Base-by-base conservation (phyloP, 139 green algal genomes). In the Chlorella sp. region DNA sequence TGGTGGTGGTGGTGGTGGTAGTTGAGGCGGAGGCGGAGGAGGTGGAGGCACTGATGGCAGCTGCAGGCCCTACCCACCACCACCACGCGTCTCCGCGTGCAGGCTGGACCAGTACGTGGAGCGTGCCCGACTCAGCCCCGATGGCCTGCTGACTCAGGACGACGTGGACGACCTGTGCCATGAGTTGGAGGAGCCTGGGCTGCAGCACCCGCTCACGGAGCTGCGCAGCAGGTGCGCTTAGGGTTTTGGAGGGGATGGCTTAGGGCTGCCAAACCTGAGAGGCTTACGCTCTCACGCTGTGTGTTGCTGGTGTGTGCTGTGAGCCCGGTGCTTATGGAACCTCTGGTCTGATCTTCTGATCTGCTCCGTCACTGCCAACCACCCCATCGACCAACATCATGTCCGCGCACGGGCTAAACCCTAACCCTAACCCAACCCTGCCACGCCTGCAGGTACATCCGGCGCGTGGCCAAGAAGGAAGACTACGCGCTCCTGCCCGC, bases 131-230 rank as follows among this genome's bases (percentile, higher is more conserved):
- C 50, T 76, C 2, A 68, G 31, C 31, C 74, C 74, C 1, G 79
- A 85, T 64, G 71, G 74, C 31, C 10, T 34, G 29, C 74, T 79
- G 4, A 60, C 67, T 1, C 31, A 70, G 35, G 79, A 85, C 22
- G 79, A 85, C 31, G 74, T 85, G n/a, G 79, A 85, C 29, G 79
- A 85, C 61, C 34, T 85, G 61, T 74, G 61, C 30, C 74, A 85
- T 49, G 79, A 85, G 50, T 32, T 85, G 0, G n/a, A 64, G 69
- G 31, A 84, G 70, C 35, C 50, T 20, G 3, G 26, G 27, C 59
- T 84, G 65, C 20, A 42, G 59, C 74, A 84, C 70, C 78, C 78
- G 42, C 78, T 84, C 22, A n/a, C 4, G 1, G 78, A 80, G 74
- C 70, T 84, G 65, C 59, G 74, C 27, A 71, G 5, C 27, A 42